Evolutionary conservation across 2,329 filamentous ascomycete genomes (phyloP).

Genomic region (Nigrospora sphaerica): DNA sequence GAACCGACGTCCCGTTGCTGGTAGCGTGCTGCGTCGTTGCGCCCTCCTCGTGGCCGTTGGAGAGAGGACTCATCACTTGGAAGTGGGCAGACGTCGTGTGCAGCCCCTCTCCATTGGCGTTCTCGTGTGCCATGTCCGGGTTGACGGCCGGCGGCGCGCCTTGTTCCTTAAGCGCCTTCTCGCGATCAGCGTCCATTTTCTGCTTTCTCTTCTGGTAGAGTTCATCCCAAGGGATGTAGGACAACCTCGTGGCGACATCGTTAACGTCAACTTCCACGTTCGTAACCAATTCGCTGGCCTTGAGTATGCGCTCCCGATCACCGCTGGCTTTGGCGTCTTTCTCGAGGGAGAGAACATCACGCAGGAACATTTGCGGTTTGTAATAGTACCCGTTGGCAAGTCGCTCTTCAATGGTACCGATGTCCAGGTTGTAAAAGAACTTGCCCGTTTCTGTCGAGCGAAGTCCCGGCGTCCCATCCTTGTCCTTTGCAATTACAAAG

Average conservation of each 20-base stretch:
- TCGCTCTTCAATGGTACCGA: slow-evolving; percentile 89
- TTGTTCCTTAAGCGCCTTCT: slow-evolving; percentile 56
- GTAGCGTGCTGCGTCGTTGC: slow-evolving; percentile 29
- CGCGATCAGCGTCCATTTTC: slow-evolving; percentile 51
- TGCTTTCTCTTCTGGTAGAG: slow-evolving; percentile 69
- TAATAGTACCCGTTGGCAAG: slow-evolving; percentile 95
- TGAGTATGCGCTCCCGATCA: slow-evolving; percentile 77
- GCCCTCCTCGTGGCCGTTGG: slow-evolving; percentile 47
- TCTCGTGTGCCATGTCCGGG: slow-evolving; percentile 42
- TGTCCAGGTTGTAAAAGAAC: slow-evolving; percentile 87
- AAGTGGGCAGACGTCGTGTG: slow-evolving; percentile 42
- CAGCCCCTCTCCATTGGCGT: slow-evolving; percentile 34
- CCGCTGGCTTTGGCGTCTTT: slow-evolving; percentile 77
- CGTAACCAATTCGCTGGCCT: slow-evolving; percentile 82
- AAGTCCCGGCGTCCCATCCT: slow-evolving; percentile 69
- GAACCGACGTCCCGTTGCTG: slow-evolving; percentile 50
- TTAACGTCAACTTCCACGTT: slow-evolving; percentile 94
- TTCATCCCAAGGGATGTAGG: slow-evolving; percentile 70
- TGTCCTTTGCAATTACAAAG: slow-evolving; percentile 73
- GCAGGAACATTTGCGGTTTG: slow-evolving; percentile 79
- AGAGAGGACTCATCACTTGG: slow-evolving; percentile 50
- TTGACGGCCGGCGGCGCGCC: slow-evolving; percentile 50
- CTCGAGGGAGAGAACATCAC: slow-evolving; percentile 76
- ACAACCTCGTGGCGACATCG: slow-evolving; percentile 62
- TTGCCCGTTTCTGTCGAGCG: slow-evolving; percentile 69